Percentiles rank a stretch among this genome's conserved stretches.
Conservation (phyloP, 129 eudicot species). For the Ambrosia trifida region DNA sequence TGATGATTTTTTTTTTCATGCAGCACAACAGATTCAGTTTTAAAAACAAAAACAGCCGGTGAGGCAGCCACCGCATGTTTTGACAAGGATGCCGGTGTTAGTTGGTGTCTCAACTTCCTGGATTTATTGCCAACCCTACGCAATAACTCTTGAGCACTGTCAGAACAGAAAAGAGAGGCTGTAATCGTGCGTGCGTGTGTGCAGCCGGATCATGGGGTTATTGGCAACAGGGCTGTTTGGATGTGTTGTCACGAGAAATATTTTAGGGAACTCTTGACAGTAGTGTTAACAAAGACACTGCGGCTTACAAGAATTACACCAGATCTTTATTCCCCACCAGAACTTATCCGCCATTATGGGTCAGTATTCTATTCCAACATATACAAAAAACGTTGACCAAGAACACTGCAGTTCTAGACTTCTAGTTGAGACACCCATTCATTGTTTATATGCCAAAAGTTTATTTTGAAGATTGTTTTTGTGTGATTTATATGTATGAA, state of each 20-base stretch:
- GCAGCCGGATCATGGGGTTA: too few species aligned
- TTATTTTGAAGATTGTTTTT: neutral
- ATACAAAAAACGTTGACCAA: constrained; percentile 51
- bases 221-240: too few species aligned
- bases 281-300: neutral
- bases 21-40: too few species aligned
- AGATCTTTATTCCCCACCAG: constrained; percentile 10
- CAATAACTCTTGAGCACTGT: too few species aligned
- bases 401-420: constrained; percentile 56
- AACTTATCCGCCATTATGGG: constrained; percentile 48
- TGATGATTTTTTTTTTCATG: too few species aligned
- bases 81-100: too few species aligned
- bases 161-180: too few species aligned
- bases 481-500: constrained; percentile 42
- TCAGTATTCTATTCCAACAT: constrained; percentile 61
- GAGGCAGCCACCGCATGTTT: too few species aligned
- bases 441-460: constrained; percentile 68
- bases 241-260: neutral
- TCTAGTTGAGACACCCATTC: constrained; percentile 66
- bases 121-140: too few species aligned
- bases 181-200: too few species aligned
- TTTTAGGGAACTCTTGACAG: neutral
- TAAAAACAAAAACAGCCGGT: too few species aligned
- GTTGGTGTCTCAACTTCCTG: too few species aligned
- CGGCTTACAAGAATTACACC: neutral